Evolutionary conservation across 1,139 yeast species (phyloP), one percentile per base, ranked within the genome.

Genomic region (Yamadazyma taylorii): DNA sequence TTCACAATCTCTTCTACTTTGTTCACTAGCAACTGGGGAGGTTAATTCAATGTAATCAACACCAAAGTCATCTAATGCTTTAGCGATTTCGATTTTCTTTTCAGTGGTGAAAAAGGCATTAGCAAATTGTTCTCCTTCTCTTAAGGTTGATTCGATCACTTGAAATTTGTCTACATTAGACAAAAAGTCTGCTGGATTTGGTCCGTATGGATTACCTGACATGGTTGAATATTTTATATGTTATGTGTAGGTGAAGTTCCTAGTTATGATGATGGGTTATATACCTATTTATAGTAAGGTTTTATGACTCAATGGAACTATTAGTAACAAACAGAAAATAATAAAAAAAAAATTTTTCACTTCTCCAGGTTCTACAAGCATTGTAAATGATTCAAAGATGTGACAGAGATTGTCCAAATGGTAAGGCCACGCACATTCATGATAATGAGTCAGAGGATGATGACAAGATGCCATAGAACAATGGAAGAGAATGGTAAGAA

Each of bases 61-160:
- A 53, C 98, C 98, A 58, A 92, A 92, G 57, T 90, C 97, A 62
- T 90, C 97, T 47, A 92, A 73, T 13, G 97, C 97, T 74, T 85
- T 90, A 55, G 98, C 98, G 48, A 92, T 92, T 64, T 90, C 97
- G 50, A 92, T 90, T 74, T 92, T 92, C 75, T 88, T 92, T 60
- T 86, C 97, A 33, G 97, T 89, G 53, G 81, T 73, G 70, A 92
- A 92, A 66, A 90, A 92, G 9, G 98, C 96, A 60, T 90, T 92
- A 57, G 97, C 97, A 61, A 92, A 92, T 64, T 92, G 98, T 69
- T 92, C 98, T 62, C 98, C 97, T 68, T 92, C 98, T 75, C 97
- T 83, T 48, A 92, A 75, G 22, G 97, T 92, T 15, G 96, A 87
- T 69, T 92, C 98, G 56, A 92, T 92, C 55, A 92, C 70, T 73